phyloP scores from a whole-genome alignment of 352 stramenopile genomes.

The Phytophthora sansomeana region DNA sequence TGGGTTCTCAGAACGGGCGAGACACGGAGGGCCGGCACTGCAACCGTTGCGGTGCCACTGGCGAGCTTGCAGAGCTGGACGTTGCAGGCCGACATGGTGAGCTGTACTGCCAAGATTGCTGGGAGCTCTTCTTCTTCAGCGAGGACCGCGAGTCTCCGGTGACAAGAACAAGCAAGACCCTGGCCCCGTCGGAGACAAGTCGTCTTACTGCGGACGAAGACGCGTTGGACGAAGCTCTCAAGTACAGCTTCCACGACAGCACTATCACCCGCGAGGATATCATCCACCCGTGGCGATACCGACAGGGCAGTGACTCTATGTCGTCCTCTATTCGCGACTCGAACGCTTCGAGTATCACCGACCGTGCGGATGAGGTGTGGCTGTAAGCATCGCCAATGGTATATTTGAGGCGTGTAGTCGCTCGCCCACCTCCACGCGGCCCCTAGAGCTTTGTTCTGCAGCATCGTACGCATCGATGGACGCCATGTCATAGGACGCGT shows the following conservation, averaged over 20 bases:
- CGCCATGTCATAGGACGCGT: conserved; percentile 8
- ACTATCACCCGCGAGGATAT: conserved; percentile 60
- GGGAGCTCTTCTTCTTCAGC: conserved; percentile 78
- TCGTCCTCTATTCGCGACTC: conserved; percentile 68
- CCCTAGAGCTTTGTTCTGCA: conserved; percentile 6
- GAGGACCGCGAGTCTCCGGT: conserved; percentile 43
- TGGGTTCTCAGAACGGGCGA: conserved; percentile 16
- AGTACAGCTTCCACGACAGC: conserved; percentile 87
- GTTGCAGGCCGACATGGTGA: conserved; percentile 52
- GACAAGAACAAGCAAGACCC: conserved; percentile 32
- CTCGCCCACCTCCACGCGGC: conserved; percentile 19
- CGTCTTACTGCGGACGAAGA: conserved; percentile 43
- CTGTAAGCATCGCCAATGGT: conserved; percentile 38
- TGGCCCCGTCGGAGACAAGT: conserved; percentile 28
- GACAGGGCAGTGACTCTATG: conserved; percentile 50
- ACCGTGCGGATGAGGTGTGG: conserved; percentile 58
- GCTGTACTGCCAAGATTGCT: conserved; percentile 79
- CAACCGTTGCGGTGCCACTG: conserved; percentile 60
- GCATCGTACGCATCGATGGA: conserved; percentile 2
- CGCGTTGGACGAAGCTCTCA: conserved; percentile 53
- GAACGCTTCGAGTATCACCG: conserved; percentile 56
- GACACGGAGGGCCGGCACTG: conserved; percentile 48
- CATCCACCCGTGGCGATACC: conserved; percentile 62
- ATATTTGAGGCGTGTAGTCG: conserved; percentile 9
- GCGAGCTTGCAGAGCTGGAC: conserved; percentile 64